Conservation (phyloP, 2,329 filamentous ascomycete genomes). For the Beauveria varroae region DNA sequence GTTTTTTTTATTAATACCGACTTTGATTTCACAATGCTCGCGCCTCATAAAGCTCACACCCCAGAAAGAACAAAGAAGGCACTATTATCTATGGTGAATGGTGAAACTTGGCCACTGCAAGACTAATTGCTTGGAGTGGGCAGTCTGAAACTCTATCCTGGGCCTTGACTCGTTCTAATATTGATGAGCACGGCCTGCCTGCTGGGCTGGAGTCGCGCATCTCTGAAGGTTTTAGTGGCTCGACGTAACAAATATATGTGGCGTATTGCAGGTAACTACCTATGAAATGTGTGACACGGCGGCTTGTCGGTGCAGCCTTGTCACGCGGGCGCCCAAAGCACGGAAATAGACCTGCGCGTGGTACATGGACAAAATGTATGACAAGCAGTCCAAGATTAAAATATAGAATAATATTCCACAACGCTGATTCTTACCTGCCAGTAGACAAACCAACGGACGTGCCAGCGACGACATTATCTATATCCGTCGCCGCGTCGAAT, state of each 20-base stretch:
- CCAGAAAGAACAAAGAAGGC: too few species aligned
- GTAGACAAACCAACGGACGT: background rate
- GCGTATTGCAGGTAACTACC: background rate
- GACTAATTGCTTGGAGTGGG: background rate
- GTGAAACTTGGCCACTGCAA: too few species aligned
- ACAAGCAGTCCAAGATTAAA: background rate
- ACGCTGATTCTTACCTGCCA: background rate
- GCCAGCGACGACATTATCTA: background rate
- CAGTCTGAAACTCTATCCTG: background rate
- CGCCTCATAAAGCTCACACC: too few species aligned
- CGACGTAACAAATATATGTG: background rate
- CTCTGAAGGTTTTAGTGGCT: background rate
- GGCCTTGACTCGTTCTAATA: background rate
- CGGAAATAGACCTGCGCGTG: background rate
- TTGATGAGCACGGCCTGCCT: background rate
- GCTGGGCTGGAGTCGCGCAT: too few species aligned
- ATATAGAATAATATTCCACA: background rate
- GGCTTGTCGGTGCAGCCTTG: background rate
- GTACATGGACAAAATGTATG: background rate
- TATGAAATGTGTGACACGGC: background rate
- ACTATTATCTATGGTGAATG: too few species aligned
- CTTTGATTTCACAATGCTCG: background rate
- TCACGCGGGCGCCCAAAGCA: background rate
- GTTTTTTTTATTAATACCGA: constrained; percentile 4
- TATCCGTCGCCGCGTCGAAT: background rate